These are phyloP conservation scores for Daldinia childiae DNA, from an alignment of 495 filamentous ascomycete genomes.

Conservation along the genomic window DNA sequence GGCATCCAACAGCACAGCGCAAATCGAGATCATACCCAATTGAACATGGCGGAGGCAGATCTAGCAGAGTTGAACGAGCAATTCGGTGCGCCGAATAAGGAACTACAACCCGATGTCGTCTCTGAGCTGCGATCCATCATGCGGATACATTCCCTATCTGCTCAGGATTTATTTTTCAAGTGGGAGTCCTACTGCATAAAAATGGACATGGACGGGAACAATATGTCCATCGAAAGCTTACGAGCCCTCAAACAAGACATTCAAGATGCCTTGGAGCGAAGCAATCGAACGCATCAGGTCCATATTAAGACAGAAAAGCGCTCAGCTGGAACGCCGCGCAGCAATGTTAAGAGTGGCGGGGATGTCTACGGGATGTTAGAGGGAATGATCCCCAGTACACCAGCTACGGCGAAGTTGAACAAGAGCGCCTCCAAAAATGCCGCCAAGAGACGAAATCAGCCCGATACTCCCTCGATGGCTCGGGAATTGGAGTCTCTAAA, in stretches of 20 bases:
- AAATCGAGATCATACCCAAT: not conserved
- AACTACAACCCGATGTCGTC: slow-evolving; percentile 74
- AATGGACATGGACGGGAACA: slow-evolving; percentile 79
- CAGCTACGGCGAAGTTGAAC: slow-evolving; percentile 58
- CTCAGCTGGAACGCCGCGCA: slow-evolving; percentile 70
- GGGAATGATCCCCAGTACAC: slow-evolving; percentile 76
- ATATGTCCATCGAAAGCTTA: slow-evolving; percentile 71
- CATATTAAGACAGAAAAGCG: slow-evolving; percentile 69
- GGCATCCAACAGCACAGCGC: not conserved
- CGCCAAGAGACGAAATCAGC: slow-evolving; percentile 66
- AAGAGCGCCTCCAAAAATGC: slow-evolving; percentile 64
- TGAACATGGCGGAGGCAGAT: slow-evolving; percentile 61
- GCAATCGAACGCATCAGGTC: slow-evolving; percentile 60
- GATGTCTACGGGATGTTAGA: slow-evolving; percentile 94
- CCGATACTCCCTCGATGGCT: slow-evolving; percentile 56
- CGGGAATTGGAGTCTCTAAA: slow-evolving; percentile 54
- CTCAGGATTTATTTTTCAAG: slow-evolving; percentile 92
- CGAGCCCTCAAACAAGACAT: slow-evolving; percentile 85
- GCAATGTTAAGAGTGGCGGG: slow-evolving; percentile 56
- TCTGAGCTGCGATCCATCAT: slow-evolving; percentile 85
- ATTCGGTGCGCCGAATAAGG: slow-evolving; percentile 64
- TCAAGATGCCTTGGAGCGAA: slow-evolving; percentile 81
- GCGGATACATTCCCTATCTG: slow-evolving; percentile 76
- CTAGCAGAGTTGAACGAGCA: slow-evolving; percentile 71
- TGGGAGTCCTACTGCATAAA: slow-evolving; percentile 98